A percentile compares a stretch with the other conserved stretches of the same genome.
Conservation (phyloP, 1,284 basidiomycete genomes). For the Trichosporon faecale region DNA sequence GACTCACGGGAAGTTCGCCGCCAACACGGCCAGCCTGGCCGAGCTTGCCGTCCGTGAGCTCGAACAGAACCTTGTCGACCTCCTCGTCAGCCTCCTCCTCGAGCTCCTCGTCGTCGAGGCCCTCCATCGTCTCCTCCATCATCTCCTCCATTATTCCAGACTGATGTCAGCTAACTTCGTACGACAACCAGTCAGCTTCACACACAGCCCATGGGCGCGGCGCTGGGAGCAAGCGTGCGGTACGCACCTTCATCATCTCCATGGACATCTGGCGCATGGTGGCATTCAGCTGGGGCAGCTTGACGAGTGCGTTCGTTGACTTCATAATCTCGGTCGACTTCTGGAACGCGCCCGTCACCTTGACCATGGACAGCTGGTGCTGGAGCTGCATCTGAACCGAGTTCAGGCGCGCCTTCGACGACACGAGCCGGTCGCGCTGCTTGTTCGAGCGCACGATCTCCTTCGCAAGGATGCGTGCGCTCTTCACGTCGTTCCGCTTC, state of each 20-base stretch:
- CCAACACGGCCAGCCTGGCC: conserved; percentile 74
- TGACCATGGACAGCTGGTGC: conserved; percentile 94
- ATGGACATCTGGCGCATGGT: conserved; percentile 97
- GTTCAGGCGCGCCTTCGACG: conserved; percentile 87
- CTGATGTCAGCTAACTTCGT: conserved; percentile 52
- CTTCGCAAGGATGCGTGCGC: conserved; percentile 81
- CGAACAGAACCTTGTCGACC: conserved; percentile 93
- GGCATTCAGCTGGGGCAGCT: conserved; percentile 85
- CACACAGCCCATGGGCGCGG: no score
- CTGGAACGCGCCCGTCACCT: conserved; percentile 93
- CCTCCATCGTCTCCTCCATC: conserved; percentile 77
- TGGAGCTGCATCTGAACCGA: conserved; percentile 87
- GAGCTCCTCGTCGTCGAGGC: conserved; percentile 82
- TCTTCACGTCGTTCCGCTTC: conserved; percentile 86
- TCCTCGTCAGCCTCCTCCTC: conserved; percentile 97
- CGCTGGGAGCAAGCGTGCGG: no score
- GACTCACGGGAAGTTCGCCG: conserved; percentile 72
- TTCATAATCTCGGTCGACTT: conserved; percentile 99
- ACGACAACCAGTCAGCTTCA: not conserved
- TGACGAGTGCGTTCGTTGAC: conserved; percentile 85
- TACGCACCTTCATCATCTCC: conserved; percentile 91
- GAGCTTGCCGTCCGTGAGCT: conserved; percentile 93
- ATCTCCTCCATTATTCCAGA: conserved; percentile 92
- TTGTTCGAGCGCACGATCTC: conserved; percentile 94
- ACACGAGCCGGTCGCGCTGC: conserved; percentile 87